Evolutionary conservation across 2,329 filamentous ascomycete genomes (phyloP).

Genomic region (Scytalidium sp.): DNA sequence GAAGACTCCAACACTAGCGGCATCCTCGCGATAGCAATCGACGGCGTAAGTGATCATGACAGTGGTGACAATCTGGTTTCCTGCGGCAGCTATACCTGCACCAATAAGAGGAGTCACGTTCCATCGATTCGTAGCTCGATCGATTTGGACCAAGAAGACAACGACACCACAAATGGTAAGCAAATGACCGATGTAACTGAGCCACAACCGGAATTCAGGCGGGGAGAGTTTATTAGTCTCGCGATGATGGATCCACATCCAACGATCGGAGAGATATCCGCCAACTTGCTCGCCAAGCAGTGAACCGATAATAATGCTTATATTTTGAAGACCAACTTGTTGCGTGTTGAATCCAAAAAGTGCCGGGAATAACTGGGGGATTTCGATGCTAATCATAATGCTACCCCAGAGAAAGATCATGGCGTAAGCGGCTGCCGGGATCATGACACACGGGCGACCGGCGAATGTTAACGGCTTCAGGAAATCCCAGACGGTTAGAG

Average conservation of each 20-base stretch:
- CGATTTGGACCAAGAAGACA: slow-evolving; percentile 52
- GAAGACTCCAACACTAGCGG: slow-evolving; percentile 55
- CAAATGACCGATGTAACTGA: slow-evolving; percentile 50
- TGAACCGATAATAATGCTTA: slow-evolving; percentile 53
- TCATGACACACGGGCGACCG: slow-evolving; percentile 42
- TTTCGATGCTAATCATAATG: slow-evolving; percentile 53
- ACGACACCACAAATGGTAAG: slow-evolving; percentile 49
- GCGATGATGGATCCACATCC: slow-evolving; percentile 42
- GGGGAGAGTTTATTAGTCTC: slow-evolving; percentile 28
- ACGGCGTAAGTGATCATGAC: slow-evolving; percentile 59
- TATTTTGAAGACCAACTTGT: slow-evolving; percentile 55
- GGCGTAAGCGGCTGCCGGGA: slow-evolving; percentile 51
- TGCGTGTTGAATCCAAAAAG: slow-evolving; percentile 56
- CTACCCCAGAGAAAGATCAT: slow-evolving; percentile 55
- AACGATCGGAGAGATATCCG: slow-evolving; percentile 50
- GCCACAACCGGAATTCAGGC: slow-evolving; percentile 55
- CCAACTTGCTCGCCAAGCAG: slow-evolving; percentile 58
- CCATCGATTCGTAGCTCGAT: no score
- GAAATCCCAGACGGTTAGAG: slow-evolving; percentile 47
- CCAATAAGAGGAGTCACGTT: slow-evolving; percentile 56
- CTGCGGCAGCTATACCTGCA: slow-evolving; percentile 46
- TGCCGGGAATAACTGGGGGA: slow-evolving; percentile 53
- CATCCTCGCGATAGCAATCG: slow-evolving; percentile 51
- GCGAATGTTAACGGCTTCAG: slow-evolving; percentile 44
- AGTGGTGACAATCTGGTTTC: slow-evolving; percentile 60